Evolutionary conservation across 192 early-diverging fungal species (phyloP).

Genomic region (Phycomyces blakesleeanus): DNA sequence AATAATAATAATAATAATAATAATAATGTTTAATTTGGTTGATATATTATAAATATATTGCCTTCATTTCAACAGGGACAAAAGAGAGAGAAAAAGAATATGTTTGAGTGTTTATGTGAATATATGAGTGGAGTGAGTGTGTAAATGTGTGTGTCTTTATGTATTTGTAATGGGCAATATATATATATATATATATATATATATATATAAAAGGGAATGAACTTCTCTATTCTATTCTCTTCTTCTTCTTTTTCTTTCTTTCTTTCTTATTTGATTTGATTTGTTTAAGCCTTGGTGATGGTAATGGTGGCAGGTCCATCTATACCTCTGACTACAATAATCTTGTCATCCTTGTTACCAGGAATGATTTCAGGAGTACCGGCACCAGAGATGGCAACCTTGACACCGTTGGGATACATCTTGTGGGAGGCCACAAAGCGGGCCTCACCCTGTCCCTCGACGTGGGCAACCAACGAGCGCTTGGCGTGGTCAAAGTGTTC

Average conservation of each 20-base stretch:
- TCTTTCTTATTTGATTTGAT: not conserved
- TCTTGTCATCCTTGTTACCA: conserved; percentile 15
- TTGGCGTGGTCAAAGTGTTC: conserved; percentile 40
- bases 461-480: conserved; percentile 27
- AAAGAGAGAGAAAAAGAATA: no score
- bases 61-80: no score
- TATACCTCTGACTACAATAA: conserved; percentile 17
- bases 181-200: no score
- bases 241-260: not conserved
- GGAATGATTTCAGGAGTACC: conserved; percentile 7
- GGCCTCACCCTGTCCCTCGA: conserved; percentile 26
- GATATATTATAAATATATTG: no score
- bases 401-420: conserved; percentile 46
- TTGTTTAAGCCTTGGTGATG: conserved; percentile 26
- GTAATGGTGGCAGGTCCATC: conserved; percentile 25
- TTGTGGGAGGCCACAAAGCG: conserved; percentile 33
- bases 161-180: not conserved
- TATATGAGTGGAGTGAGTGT: no score
- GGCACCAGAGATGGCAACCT: conserved; percentile 37
- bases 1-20: no score
- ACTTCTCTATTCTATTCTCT: not conserved
- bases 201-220: no score
- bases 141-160: no score
- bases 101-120: no score
- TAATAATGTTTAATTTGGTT: no score